phyloP scores from a whole-genome alignment of 176 grass and related monocot species.

The Coix lacrymajobi region DNA sequence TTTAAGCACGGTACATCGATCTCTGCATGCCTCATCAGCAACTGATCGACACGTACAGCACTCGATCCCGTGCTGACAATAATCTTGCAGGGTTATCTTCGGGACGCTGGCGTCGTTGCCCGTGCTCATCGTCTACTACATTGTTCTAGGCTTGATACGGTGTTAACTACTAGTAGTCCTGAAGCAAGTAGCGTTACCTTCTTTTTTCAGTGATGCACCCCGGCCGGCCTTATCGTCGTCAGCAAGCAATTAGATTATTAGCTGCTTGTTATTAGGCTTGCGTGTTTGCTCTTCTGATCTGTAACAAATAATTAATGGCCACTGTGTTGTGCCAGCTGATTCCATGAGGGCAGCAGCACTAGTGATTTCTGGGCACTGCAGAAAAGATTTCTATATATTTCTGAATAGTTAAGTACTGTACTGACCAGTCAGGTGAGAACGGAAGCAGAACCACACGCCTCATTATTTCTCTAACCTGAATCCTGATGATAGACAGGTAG shows the following conservation, averaged over 20 bases:
- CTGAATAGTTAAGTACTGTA: neutral
- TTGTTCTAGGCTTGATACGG: conserved; percentile 47
- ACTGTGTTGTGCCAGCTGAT: neutral
- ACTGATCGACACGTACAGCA: neutral
- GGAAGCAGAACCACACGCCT: neutral
- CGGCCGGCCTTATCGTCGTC: neutral
- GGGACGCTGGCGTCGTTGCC: conserved; percentile 71
- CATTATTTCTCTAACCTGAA: neutral
- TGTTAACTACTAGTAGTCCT: neutral
- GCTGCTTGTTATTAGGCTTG: neutral
- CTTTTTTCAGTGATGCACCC: neutral
- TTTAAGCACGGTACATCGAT: too few species aligned
- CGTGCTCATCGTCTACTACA: conserved; percentile 54
- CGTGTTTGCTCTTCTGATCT: neutral
- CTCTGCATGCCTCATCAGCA: neutral
- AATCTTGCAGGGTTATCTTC: conserved; percentile 68
- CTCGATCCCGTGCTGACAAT: neutral
- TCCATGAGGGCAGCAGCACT: neutral
- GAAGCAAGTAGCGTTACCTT: neutral
- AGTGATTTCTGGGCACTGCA: neutral
- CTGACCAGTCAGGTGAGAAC: neutral
- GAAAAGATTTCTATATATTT: neutral
- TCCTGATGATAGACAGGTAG: neutral
- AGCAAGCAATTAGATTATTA: neutral
- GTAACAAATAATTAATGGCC: neutral